Evolutionary conservation across 371 early-diverging fungal species (phyloP).

Genomic region (Mucor circinelloides): DNA sequence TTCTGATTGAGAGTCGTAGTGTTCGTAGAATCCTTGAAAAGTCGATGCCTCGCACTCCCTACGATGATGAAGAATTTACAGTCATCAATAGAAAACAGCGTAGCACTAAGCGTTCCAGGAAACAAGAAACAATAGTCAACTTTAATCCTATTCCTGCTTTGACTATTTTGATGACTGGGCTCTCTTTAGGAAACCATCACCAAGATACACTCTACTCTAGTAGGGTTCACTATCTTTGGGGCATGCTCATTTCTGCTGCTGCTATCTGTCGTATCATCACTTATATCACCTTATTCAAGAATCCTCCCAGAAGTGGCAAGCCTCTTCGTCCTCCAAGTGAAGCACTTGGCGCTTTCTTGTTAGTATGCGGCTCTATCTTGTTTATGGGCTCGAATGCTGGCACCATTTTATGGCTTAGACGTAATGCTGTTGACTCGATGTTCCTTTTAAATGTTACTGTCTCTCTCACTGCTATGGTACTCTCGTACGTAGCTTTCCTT

Average conservation of each 20-base stretch:
- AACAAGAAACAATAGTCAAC: constrained; percentile 5
- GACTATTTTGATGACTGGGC: constrained; percentile 62
- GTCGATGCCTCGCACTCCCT: constrained; percentile 1
- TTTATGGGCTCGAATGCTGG: constrained; percentile 45
- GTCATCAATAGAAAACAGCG: not conserved
- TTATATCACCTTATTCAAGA: constrained; percentile 37
- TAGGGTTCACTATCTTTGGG: constrained; percentile 63
- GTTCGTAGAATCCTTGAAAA: constrained; percentile 42
- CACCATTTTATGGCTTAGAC: constrained; percentile 43
- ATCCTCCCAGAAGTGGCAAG: constrained; percentile 18
- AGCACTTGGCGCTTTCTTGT: constrained; percentile 41
- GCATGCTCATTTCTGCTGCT: constrained; percentile 53
- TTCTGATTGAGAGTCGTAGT: constrained; percentile 54
- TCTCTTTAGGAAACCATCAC: constrained; percentile 66
- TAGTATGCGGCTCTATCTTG: constrained; percentile 45
- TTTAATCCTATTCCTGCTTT: constrained; percentile 60
- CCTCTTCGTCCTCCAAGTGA: constrained; percentile 49
- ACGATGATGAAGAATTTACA: not conserved
- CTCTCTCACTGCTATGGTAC: constrained; percentile 42
- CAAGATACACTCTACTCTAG: constrained; percentile 61
- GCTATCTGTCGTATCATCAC: constrained; percentile 59
- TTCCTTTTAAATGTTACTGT: constrained; percentile 52
- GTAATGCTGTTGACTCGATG: constrained; percentile 45
- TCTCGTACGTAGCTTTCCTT: constrained; percentile 38
- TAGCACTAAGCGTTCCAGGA: not conserved